Evolutionary conservation across 768 basidiomycete species (phyloP), one percentile per base, ranked within the genome.

Genomic region (Tulasnella sp.): DNA sequence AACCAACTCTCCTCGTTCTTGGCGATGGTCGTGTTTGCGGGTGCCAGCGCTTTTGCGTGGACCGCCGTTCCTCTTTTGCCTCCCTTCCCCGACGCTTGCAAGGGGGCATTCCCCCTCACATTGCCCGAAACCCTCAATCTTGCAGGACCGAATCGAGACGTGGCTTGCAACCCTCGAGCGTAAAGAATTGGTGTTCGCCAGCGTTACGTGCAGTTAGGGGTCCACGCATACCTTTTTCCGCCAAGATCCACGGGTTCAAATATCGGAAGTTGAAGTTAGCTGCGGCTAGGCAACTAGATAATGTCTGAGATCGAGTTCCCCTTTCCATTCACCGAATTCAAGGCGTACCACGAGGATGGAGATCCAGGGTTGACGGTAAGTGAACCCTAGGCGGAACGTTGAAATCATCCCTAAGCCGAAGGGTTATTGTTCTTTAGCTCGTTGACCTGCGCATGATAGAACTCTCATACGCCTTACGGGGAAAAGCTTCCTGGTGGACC

Each of bases 391-490:
- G 24, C 31, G 1, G n/a, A 4, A 27, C 56, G 2, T 58, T 16
- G 31, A n/a, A n/a, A 8, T 2, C n/a, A 14, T 4, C 6, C 16
- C 24, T 58, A 16, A 27, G 7, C n/a, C 5, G 27, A n/a, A 24
- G 24, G 56, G 7, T 3, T 8, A 14, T 16, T 48, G 3, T 75
- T 38, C n/a, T n/a, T 36, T n/a, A 77, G 76, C 38, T 77, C 27
- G 76, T 58, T 6, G 76, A 77, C 19, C 76, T 56, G 1, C 44
- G 76, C 14, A 76, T 76, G 76, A 14, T 31, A 5, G 76, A 62
- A 31, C 44, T 79, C 14, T 79, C 78, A 14, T 75, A 74, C 34
- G 78, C 78, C 31, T 39, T 79, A 9, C 71, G 78, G 27, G 3
- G 36, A 10, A 79, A 79, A 38, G 9, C 78, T 48, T 48, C 40